Conservation (phyloP, 257 asterid genomes). For the Solanum medicagineum region DNA sequence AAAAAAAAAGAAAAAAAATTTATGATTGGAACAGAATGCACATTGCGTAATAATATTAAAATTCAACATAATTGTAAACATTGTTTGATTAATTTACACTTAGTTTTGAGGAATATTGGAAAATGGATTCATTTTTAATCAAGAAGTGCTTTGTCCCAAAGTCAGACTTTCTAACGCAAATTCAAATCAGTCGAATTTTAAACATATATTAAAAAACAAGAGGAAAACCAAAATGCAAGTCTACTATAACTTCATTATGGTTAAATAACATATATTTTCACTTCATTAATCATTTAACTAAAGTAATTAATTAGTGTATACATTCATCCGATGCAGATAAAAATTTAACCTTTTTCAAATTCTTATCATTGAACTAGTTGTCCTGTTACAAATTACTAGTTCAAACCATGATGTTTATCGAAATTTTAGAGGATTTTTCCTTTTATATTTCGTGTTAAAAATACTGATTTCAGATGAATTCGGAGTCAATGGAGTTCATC, state of each 20-base stretch:
- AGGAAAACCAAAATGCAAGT: not conserved
- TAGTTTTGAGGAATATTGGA: not conserved
- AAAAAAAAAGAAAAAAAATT: not conserved
- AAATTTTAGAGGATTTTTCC: not conserved
- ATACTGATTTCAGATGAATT: accelerated
- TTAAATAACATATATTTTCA: not conserved
- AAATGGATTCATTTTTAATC: not conserved
- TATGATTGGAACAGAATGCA: not conserved
- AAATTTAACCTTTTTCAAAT: not conserved
- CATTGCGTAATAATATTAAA: not conserved
- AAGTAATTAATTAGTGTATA: not conserved
- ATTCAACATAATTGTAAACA: not conserved
- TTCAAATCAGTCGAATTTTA: accelerated
- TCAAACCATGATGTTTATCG: not conserved
- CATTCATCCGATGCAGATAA: accelerated
- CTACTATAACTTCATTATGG: not conserved
- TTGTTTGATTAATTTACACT: not conserved
- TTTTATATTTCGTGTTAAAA: not conserved
- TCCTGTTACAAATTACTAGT: not conserved
- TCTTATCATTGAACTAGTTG: not conserved
- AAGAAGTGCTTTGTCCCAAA: not conserved
- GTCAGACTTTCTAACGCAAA: accelerated
- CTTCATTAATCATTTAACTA: not conserved
- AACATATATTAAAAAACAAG: not conserved
- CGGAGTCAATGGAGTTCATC: not conserved